Evolutionary conservation across 2,329 filamentous ascomycete genomes (phyloP).

Genomic region (Pseudogymnoascus sp.): DNA sequence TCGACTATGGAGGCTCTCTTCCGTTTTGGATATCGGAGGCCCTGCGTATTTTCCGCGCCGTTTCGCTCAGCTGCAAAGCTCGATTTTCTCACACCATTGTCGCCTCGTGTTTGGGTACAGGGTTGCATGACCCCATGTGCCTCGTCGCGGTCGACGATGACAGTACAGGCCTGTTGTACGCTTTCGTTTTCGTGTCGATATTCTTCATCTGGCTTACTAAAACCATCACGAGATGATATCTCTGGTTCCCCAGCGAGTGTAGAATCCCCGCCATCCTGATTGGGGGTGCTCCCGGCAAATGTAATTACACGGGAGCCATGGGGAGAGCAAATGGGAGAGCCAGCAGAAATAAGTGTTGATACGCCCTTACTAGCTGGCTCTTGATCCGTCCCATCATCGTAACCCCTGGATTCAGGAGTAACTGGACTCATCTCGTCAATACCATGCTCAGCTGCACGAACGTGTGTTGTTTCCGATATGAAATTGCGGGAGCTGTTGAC

Average conservation of each 20-base stretch:
- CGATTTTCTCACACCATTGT: neutral
- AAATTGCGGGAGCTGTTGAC: neutral
- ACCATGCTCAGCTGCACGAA: neutral
- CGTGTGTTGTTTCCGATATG: neutral
- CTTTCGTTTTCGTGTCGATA: neutral
- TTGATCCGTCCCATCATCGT: neutral
- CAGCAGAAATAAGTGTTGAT: neutral
- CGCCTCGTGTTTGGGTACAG: neutral
- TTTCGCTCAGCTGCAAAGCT: neutral
- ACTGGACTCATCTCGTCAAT: neutral
- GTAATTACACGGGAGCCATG: neutral
- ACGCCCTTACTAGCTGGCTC: neutral
- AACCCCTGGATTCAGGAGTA: neutral
- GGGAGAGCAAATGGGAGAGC: neutral
- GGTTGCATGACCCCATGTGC: neutral
- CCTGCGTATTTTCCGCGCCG: neutral
- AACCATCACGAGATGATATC: neutral
- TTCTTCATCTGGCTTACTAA: neutral
- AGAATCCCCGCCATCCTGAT: neutral
- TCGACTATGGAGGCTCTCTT: neutral
- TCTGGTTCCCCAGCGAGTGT: neutral
- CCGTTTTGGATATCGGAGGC: neutral
- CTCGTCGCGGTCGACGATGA: neutral
- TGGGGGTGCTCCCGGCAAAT: neutral
- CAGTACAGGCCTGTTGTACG: neutral